phyloP scores from a whole-genome alignment of 768 basidiomycete genomes.

The Lyophyllum semitale region DNA sequence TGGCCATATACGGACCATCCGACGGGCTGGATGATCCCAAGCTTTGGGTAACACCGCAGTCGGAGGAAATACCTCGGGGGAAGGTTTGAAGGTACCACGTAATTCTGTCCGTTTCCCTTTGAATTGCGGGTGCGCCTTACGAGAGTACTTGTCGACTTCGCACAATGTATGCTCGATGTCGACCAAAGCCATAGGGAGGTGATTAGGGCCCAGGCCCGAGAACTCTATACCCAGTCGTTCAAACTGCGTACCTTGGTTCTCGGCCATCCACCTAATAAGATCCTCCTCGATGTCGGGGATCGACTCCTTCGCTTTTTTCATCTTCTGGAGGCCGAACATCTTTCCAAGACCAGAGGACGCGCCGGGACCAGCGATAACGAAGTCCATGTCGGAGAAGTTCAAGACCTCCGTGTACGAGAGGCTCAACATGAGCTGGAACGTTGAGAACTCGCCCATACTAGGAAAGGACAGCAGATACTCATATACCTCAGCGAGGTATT shows the following conservation, averaged over 20 bases:
- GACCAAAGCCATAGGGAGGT: slow-evolving; percentile 58
- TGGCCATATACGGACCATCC: slow-evolving; percentile 41
- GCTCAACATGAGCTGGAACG: slow-evolving; percentile 67
- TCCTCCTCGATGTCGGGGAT: slow-evolving; percentile 49
- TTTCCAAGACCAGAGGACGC: slow-evolving; percentile 65
- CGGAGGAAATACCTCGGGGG: slow-evolving; percentile 23
- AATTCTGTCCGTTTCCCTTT: slow-evolving; percentile 43
- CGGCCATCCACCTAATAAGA: slow-evolving; percentile 64
- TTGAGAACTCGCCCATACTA: slow-evolving; percentile 74
- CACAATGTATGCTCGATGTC: slow-evolving; percentile 82
- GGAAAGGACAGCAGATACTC: slow-evolving; percentile 61
- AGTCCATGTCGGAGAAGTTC: slow-evolving; percentile 67
- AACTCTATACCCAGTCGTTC: slow-evolving; percentile 56
- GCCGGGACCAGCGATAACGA: slow-evolving; percentile 71
- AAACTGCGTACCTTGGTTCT: slow-evolving; percentile 63
- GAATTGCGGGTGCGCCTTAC: slow-evolving; percentile 51
- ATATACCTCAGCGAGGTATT: slow-evolving; percentile 64
- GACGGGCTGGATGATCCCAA: slow-evolving; percentile 53
- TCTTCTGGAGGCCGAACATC: slow-evolving; percentile 53
- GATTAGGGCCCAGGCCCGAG: slow-evolving; percentile 48
- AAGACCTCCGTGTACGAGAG: slow-evolving; percentile 59
- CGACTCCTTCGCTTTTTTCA: slow-evolving; percentile 29
- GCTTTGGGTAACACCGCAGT: slow-evolving; percentile 47
- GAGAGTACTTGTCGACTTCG: slow-evolving; percentile 78
- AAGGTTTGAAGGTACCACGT: slow-evolving; percentile 37